Percentiles rank a stretch among this genome's conserved stretches.
These are phyloP conservation scores for Massariosphaeria phaeospora DNA, from an alignment of 495 filamentous ascomycete genomes.

Conservation along the genomic window DNA sequence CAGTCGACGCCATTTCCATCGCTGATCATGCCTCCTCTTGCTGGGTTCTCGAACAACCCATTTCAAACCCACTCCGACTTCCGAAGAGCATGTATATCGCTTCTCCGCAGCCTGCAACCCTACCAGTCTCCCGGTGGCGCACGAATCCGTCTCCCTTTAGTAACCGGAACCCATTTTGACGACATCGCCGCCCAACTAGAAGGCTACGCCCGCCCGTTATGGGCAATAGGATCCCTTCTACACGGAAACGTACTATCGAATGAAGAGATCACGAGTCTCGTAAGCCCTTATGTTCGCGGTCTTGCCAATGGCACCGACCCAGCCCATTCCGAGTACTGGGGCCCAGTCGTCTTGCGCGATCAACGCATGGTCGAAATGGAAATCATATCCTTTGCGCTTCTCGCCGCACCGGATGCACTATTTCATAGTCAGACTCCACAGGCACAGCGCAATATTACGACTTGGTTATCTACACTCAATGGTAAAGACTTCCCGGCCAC, in stretches of 20 bases:
- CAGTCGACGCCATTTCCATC: too few species aligned
- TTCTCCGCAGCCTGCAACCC: slow-evolving; percentile 5
- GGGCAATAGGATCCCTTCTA: slow-evolving; percentile 13
- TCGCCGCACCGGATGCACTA: slow-evolving; percentile 12
- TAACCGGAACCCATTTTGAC: slow-evolving; percentile 20
- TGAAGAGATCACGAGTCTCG: neutral
- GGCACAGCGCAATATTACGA: slow-evolving; percentile 7
- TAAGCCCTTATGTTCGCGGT: slow-evolving; percentile 10
- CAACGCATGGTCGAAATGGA: slow-evolving; percentile 25
- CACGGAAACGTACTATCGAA: neutral
- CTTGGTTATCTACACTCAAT: slow-evolving; percentile 13
- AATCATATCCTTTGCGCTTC: slow-evolving; percentile 21
- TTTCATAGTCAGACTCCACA: slow-evolving; percentile 3
- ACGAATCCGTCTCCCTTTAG: slow-evolving; percentile 11
- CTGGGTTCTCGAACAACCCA: slow-evolving; percentile 12
- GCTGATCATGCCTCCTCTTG: slow-evolving; percentile 10
- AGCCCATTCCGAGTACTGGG: slow-evolving; percentile 20
- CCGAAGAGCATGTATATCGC: slow-evolving; percentile 7
- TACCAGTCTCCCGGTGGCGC: slow-evolving; percentile 19
- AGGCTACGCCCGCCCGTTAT: slow-evolving; percentile 18
- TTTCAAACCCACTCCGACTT: slow-evolving; percentile 2
- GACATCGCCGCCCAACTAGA: slow-evolving; percentile 22
- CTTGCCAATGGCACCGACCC: slow-evolving; percentile 20
- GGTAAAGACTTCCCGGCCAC: slow-evolving; percentile 19
- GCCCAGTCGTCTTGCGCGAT: slow-evolving; percentile 12